phyloP scores from a whole-genome alignment of 306 rosid species.

The Senna siamea region DNA sequence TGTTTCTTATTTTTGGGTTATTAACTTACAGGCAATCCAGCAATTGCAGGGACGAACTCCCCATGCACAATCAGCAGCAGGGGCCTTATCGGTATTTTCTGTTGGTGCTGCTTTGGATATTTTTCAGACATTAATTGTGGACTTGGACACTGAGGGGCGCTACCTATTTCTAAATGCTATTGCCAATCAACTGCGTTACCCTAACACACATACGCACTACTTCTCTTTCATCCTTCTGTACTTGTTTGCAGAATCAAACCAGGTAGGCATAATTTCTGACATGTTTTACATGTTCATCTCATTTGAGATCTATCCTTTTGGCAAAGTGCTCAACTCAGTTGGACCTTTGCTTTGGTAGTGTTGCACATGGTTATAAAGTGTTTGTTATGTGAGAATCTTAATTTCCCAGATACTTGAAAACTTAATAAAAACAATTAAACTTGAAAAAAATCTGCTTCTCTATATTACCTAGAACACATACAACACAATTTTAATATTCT shows the following conservation, averaged over 20 bases:
- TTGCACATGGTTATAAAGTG: no score
- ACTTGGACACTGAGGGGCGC: constrained; percentile 95
- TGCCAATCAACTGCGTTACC: constrained; percentile 97
- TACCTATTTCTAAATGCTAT: constrained; percentile 95
- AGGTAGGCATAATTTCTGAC: constrained; percentile 50
- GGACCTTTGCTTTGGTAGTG: no score
- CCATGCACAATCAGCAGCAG: constrained; percentile 67
- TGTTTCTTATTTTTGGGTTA: constrained; percentile 29
- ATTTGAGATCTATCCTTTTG: not conserved
- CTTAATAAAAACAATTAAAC: no score
- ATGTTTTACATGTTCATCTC: not conserved
- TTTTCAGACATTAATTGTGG: constrained; percentile 72
- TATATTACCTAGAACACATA: no score
- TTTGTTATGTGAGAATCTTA: no score
- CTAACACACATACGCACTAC: constrained; percentile 96
- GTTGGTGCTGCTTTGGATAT: constrained; percentile 95
- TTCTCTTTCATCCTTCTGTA: constrained; percentile 91
- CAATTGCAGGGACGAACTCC: constrained; percentile 80
- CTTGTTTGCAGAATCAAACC: constrained; percentile 89
- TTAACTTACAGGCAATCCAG: constrained; percentile 78
- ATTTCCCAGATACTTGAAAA: no score
- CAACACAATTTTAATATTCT: no score
- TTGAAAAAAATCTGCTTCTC: no score
- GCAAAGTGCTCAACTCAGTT: no score
- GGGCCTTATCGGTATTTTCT: constrained; percentile 72